Base-by-base conservation (phyloP, 2,329 filamentous ascomycete species). In the Colletotrichum limetticola region DNA sequence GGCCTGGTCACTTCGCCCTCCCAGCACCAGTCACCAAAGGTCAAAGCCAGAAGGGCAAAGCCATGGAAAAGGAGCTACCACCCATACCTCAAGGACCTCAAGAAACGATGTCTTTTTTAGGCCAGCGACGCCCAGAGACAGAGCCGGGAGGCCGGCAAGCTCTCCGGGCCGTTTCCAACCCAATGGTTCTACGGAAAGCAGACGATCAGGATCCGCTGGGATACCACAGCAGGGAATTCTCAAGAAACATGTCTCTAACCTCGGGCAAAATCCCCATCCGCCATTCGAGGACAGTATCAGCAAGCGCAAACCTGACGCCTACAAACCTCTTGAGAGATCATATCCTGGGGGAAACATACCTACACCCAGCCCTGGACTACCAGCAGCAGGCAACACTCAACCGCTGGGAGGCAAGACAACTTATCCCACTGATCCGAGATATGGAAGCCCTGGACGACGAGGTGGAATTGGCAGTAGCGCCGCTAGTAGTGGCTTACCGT, bases 51-150 rank as follows among this genome's bases (percentile, higher is more conserved):
- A 24, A 24, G n/a, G 30, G 16, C 16, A 42, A 56, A 8, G 3
- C 4, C 14, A 28, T 46, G 32, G 62, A 56, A 11, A 62, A 68
- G 22, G 49, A 26, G 28, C 55, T 56, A 19, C 66, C 30, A 11
- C 26, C 24, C 1, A 37, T 14, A 6, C 32, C 28, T 19, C 55
- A 32, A 52, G 56, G 30, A 14, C n/a, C 14, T 32, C 35, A 16
- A 24, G 46, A 62, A 26, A 26, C 26, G 26, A 61, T 42, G 30
- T 65, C 75, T 78, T 78, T 77, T 77, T 77, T 77, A 77, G 74
- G 59, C 30, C 30, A 55, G 49, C 59, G 46, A 32, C 16, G 53
- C 55, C 68, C 5, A 32, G 49, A 46, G 42, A 16, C 30, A 32
- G 58, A 53, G 16, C 42, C 59, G 42, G 55, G 30, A 60, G 58